Evolutionary conservation across 345 rosid species (phyloP).

Genomic region (Salix suchowensis): DNA sequence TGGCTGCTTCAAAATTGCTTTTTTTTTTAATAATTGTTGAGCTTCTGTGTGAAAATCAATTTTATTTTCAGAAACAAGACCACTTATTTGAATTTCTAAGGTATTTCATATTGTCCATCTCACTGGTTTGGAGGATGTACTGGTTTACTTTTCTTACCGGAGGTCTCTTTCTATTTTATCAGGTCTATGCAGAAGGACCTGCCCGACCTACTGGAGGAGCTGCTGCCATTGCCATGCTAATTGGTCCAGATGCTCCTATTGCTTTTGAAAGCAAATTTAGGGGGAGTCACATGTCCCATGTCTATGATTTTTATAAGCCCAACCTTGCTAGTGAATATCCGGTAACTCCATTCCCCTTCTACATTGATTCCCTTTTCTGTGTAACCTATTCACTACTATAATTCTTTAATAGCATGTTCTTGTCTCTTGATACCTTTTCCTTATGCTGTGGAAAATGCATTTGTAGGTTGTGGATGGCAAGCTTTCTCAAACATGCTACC

Average conservation of each 20-base stretch:
- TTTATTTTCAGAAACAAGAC: background rate
- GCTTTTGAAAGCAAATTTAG: constrained; percentile 89
- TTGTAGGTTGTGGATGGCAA: constrained; percentile 98
- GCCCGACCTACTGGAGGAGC: constrained; percentile 99
- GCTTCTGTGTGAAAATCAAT: background rate
- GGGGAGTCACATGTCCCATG: constrained; percentile 98
- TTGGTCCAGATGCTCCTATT: constrained; percentile 96
- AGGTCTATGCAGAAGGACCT: constrained; percentile 99
- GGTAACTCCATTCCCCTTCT: constrained; percentile 35
- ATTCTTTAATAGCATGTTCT: background rate
- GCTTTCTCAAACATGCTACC: constrained; percentile 98
- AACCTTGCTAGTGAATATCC: constrained; percentile 99
- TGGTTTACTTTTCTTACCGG: constrained; percentile 3
- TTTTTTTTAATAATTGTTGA: background rate
- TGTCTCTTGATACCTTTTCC: background rate
- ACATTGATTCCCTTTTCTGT: background rate
- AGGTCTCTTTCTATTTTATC: constrained; percentile 24
- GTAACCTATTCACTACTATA: background rate
- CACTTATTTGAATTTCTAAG: background rate
- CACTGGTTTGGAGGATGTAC: background rate
- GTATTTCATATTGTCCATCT: constrained; percentile 4
- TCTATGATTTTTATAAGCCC: constrained; percentile 98
- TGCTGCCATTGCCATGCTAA: constrained; percentile 85
- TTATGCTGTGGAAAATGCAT: constrained; percentile 1
- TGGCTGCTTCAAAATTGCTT: background rate